A percentile compares a stretch with the other conserved stretches of the same genome.
phyloP scores from a whole-genome alignment of 1,284 basidiomycete species.

The Pyrrhoderma noxium region DNA sequence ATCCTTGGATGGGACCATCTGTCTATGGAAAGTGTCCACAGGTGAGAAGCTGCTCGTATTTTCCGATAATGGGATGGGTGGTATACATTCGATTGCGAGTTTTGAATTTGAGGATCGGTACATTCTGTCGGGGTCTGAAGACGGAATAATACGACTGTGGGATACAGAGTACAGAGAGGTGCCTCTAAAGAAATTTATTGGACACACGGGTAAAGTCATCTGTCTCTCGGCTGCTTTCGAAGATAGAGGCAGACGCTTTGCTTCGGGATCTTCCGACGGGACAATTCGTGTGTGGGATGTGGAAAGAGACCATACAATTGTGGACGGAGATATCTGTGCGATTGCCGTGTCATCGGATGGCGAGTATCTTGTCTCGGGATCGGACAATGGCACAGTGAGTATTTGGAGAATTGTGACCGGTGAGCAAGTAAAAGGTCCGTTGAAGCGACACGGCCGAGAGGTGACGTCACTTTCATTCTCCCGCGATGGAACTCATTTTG shows the following conservation, averaged over 20 bases:
- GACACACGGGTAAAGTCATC: neutral
- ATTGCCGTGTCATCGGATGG: constrained; percentile 6
- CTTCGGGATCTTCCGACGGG: constrained; percentile 84
- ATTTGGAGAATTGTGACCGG: neutral
- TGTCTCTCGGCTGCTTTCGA: neutral
- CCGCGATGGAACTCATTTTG: neutral
- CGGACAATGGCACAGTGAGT: neutral
- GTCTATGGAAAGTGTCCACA: constrained; percentile 1
- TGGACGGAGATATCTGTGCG: constrained; percentile 27
- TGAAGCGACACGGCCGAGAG: constrained; percentile 24
- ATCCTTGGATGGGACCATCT: neutral
- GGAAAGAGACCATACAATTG: constrained; percentile 50
- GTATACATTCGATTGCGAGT: neutral
- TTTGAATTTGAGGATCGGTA: neutral
- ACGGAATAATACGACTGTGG: constrained; percentile 1
- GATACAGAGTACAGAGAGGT: neutral
- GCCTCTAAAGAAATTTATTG: neutral
- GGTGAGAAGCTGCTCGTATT: neutral
- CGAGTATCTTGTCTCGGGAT: constrained; percentile 2
- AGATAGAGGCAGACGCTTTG: constrained; percentile 75
- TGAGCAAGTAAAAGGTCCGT: neutral
- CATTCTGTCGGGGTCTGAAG: neutral
- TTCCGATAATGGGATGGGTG: neutral
- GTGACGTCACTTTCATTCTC: constrained; percentile 10
- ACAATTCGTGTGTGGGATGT: constrained; percentile 87